Evolutionary conservation across 305 asterid species (phyloP), one percentile per base, ranked within the genome.

Genomic region (Fraxinus sp.): DNA sequence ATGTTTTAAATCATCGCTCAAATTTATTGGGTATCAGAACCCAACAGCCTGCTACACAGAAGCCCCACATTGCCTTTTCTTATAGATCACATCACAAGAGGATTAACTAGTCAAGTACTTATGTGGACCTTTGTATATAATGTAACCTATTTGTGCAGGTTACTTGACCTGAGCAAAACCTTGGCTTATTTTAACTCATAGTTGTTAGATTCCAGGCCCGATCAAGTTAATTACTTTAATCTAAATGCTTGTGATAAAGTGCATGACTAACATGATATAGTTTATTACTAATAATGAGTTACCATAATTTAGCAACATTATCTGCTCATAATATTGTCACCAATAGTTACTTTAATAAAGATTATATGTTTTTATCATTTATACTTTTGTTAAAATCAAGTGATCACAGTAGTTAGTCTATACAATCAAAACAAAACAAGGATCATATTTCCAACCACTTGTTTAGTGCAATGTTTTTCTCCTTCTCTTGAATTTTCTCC

Each of bases 401-500:
- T 4, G 33, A 22, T 62, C 71, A 62, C 10, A 55, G 71, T 62
- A 62, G 30, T 62, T 22, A 62, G 32, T 22, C 72, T 62, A 8
- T 22, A 62, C 33, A 62, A 62, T 20, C 72, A 8, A 24, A 64
- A 11, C 7, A 7, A 64, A 24, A 64, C 73, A 64, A 64, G n/a
- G 73, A 7, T 64, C 16, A 20, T 64, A 24, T 64, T 24, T 3
- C 72, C 72, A 8, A 64, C 18, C 62, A 36, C 59, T 64, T 82
- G 16, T 68, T 32, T 73, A 66, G 26, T 24, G 74, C 80, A 73
- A 64, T 66, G 75, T 28, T 44, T 78, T 79, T 36, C 30, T 3
- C 71, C 2, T 64, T 64, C 79, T 78, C 52, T 70, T 72, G 80
- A 72, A 68, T 49, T 80, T 66, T n/a, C 46, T 46, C 18, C 24